These are phyloP conservation scores for Chaetomium olivaceum DNA, from an alignment of 2,329 filamentous ascomycete genomes.

Conservation along the genomic window DNA sequence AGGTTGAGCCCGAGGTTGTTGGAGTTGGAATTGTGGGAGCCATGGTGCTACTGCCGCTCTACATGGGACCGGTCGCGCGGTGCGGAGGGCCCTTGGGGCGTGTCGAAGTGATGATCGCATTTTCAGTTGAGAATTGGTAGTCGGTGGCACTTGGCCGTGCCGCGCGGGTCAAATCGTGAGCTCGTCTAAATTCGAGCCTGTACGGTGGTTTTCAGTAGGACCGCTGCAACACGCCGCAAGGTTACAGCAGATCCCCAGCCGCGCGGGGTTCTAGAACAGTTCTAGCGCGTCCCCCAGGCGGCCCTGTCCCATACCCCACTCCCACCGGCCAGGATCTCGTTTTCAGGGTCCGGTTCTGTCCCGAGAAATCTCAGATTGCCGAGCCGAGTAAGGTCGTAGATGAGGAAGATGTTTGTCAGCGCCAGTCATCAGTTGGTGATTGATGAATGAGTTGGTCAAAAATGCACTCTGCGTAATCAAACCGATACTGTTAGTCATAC, in stretches of 20 bases:
- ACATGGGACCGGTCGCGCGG: conserved; percentile 3
- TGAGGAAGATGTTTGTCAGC: conserved; percentile 25
- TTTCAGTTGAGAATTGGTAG: neutral
- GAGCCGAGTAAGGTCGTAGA: conserved; percentile 6
- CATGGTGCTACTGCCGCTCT: neutral
- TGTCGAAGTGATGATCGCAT: conserved; percentile 26
- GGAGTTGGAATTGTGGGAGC: neutral
- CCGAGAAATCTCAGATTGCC: conserved; percentile 14
- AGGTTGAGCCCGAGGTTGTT: neutral
- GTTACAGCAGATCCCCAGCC: conserved; percentile 6
- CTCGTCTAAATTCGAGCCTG: too few species aligned
- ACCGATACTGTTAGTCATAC: neutral
- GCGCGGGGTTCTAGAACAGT: conserved; percentile 29
- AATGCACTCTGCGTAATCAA: neutral
- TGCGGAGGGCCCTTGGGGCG: conserved; percentile 5
- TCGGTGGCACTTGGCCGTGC: conserved; percentile 4
- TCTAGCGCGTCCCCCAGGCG: conserved; percentile 22
- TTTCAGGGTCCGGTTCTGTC: neutral
- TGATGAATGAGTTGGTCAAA: neutral
- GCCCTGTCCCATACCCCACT: neutral
- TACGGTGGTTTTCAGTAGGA: too few species aligned
- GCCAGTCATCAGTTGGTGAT: conserved; percentile 20
- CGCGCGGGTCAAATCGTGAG: conserved; percentile 9
- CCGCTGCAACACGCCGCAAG: neutral
- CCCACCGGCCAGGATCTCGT: neutral